Base-by-base conservation (phyloP, 106 monocot genomes). In the Allium sativum region DNA sequence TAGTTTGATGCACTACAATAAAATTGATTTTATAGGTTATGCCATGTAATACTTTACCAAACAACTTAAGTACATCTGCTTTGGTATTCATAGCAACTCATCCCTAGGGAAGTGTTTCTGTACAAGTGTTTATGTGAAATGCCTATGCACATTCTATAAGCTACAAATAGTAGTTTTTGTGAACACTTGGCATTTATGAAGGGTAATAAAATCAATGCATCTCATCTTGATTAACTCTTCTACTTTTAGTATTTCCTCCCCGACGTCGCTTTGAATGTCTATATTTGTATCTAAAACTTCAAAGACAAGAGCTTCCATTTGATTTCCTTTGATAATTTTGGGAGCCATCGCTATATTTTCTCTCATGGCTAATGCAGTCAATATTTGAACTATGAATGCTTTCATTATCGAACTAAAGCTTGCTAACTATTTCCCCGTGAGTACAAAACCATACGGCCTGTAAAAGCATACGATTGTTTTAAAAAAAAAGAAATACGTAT, bases 401-500 rank as follows among this genome's bases (percentile, higher is more conserved):
- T 91, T 96, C 96, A 96, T 96, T 6, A 96, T 71, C 5, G 91
- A 91, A 58, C 84, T 84, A 76, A 96, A 96, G 77, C 76, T 88
- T 10, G 96, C 90, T 11, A 84, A 71, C 62, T 67, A 90, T 73
- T 80, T 82, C 46, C 84, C 82, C 96, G 91, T 96, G 21, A 96
- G 76, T 22, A 78, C 75, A 4, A 91, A 91, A 40, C 96, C 96
- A 58, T 95, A 95, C n/a, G n/a, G n/a, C 93, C 93, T 93, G 72
- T 53, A 74, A 41, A 64, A 48, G 47, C 9, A 42, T n/a, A n/a
- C n/a, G n/a, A n/a, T n/a, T n/a, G n/a, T n/a, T n/a, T n/a, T n/a
- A n/a, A n/a, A n/a, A n/a, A n/a, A n/a, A n/a, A n/a, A n/a, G n/a
- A n/a, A n/a, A n/a, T n/a, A n/a, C n/a, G n/a, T n/a, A n/a, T n/a